Percentiles rank a stretch among this genome's conserved stretches.
These are phyloP conservation scores for Picochlorum sp. DNA, from an alignment of 139 green algal species.

Conservation along the genomic window DNA sequence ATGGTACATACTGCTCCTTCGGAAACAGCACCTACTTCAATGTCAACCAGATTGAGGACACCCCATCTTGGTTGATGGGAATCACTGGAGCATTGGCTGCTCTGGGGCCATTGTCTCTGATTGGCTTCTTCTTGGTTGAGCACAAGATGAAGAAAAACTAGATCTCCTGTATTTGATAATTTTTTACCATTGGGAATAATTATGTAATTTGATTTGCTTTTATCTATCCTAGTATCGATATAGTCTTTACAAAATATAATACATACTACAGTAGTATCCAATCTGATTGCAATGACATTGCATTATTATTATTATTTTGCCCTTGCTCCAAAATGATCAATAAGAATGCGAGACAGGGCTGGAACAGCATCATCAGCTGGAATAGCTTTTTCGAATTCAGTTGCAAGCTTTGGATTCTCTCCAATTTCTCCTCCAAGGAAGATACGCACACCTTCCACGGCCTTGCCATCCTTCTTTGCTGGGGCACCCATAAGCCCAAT, in stretches of 20 bases:
- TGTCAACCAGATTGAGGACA: conserved; percentile 20
- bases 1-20: conserved; percentile 16
- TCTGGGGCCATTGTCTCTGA: conserved; percentile 18
- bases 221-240: too few relatives aligned
- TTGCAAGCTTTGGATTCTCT: conserved; percentile 43
- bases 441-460: conserved; percentile 83
- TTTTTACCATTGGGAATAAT: too few relatives aligned
- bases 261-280: too few relatives aligned
- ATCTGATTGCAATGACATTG: too few relatives aligned
- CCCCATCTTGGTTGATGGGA: conserved; percentile 11
- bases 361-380: conserved; percentile 60
- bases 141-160: conserved; percentile 14
- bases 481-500: conserved; percentile 89
- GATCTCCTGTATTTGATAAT: not conserved
- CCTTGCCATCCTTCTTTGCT: conserved; percentile 82
- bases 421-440: conserved; percentile 73
- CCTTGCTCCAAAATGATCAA: conserved; percentile 58
- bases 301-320: too few relatives aligned
- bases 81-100: conserved; percentile 7
- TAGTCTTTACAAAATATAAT: too few relatives aligned
- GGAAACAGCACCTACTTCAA: conserved; percentile 6
- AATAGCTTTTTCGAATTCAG: conserved; percentile 61
- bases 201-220: not conserved
- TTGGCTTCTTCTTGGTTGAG: conserved; percentile 16
- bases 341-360: conserved; percentile 66